Conservation (phyloP, 345 rosid species). For the Citrus australasica region DNA sequence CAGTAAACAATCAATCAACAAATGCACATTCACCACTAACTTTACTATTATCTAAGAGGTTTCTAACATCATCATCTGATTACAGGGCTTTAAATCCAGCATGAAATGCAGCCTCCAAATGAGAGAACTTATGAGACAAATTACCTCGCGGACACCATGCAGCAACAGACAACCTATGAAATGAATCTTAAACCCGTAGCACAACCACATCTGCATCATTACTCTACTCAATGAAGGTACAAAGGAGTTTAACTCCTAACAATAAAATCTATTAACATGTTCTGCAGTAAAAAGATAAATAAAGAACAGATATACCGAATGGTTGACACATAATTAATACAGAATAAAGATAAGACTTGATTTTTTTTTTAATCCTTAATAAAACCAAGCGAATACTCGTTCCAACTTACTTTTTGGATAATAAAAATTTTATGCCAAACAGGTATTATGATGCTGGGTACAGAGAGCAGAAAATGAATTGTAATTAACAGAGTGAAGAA, state of each 20-base stretch:
- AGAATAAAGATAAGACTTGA: background rate
- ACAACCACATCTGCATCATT: conserved; percentile 54
- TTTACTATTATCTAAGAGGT: background rate
- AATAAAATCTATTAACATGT: background rate
- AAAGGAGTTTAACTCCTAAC: background rate
- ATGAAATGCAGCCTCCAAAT: background rate
- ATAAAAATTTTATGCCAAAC: background rate
- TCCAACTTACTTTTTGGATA: background rate
- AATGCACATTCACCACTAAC: background rate
- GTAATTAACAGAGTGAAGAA: background rate
- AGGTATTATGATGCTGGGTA: background rate
- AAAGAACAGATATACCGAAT: background rate
- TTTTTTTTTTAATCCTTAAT: background rate
- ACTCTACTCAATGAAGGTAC: conserved; percentile 47
- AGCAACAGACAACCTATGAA: conserved; percentile 66
- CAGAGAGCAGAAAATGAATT: background rate
- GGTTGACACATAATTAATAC: background rate
- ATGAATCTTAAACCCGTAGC: conserved; percentile 79
- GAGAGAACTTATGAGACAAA: background rate
- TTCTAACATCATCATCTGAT: no score
- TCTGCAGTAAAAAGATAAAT: background rate
- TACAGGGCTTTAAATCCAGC: background rate
- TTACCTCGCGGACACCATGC: conserved; percentile 94
- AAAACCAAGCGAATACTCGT: background rate
- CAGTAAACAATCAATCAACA: background rate